A percentile compares a stretch with the other conserved stretches of the same genome.
These are phyloP conservation scores for Quercus gilva DNA, from an alignment of 306 rosid species.

Conservation along the genomic window DNA sequence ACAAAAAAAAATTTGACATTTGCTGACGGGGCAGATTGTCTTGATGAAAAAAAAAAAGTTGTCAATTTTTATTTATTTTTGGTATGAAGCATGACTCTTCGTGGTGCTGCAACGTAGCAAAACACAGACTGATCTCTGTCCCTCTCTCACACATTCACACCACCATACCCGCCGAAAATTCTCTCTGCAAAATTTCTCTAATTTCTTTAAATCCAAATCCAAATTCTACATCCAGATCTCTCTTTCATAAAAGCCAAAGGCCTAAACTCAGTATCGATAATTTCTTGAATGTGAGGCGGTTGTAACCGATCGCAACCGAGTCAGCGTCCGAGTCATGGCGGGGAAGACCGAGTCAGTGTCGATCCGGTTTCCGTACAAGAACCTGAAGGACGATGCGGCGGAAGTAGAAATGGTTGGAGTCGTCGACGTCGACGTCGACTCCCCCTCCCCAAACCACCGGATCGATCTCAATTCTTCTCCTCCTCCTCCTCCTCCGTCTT, in stretches of 20 bases:
- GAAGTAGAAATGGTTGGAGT: conserved; percentile 70
- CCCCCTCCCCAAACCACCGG: conserved; percentile 35
- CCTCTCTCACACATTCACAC: not conserved
- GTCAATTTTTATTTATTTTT: too few species aligned
- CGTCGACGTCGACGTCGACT: conserved; percentile 21
- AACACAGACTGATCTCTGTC: not conserved
- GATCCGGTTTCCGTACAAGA: conserved; percentile 76
- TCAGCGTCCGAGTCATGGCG: conserved; percentile 47
- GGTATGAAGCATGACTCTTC: conserved; percentile 3
- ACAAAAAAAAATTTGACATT: too few species aligned
- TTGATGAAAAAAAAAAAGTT: too few species aligned
- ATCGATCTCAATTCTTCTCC: conserved; percentile 50
- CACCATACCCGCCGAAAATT: conserved; percentile 50
- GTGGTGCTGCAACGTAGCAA: conserved; percentile 36
- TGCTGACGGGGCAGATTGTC: too few species aligned
- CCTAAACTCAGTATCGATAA: conserved; percentile 1
- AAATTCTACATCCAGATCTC: conserved; percentile 6
- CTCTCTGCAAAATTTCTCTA: conserved; percentile 12
- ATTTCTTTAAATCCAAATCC: not conserved
- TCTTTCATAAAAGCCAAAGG: not conserved
- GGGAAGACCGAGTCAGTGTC: conserved; percentile 56
- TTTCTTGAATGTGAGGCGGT: conserved; percentile 26
- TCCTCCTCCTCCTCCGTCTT: conserved; percentile 20
- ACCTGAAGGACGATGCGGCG: conserved; percentile 53
- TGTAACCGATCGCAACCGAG: conserved; percentile 9